phyloP scores from a whole-genome alignment of 345 rosid species.

The Eucalyptus paniculata region DNA sequence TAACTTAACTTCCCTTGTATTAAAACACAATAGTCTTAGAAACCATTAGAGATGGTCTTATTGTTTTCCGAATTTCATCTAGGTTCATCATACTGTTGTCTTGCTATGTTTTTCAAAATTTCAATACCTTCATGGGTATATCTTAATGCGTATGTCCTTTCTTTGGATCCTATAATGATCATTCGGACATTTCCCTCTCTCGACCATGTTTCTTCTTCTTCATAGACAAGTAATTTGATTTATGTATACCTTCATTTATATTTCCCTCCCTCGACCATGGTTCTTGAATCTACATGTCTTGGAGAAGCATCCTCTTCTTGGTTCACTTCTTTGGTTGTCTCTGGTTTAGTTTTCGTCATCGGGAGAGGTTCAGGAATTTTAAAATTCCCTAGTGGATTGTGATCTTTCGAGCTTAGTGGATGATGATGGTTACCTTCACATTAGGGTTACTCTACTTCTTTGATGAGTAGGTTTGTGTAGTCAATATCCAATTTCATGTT shows the following conservation, averaged over 20 bases:
- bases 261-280: too few species aligned
- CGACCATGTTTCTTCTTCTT: background rate
- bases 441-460: background rate
- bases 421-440: background rate
- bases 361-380: background rate
- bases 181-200: background rate
- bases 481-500: background rate
- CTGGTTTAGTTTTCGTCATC: background rate
- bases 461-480: background rate
- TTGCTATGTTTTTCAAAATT: background rate
- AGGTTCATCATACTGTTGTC: background rate
- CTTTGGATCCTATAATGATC: background rate
- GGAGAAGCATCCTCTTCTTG: background rate
- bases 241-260: too few species aligned
- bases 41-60: background rate
- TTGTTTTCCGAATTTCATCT: accelerated
- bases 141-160: background rate
- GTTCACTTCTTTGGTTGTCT: background rate
- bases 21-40: background rate
- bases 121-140: background rate
- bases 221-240: background rate
- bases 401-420: background rate
- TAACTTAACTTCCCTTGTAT: background rate
- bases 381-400: background rate
- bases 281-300: background rate